Evolutionary conservation across 352 stramenopile species (phyloP).

Genomic region (Phytopythium litorale): DNA sequence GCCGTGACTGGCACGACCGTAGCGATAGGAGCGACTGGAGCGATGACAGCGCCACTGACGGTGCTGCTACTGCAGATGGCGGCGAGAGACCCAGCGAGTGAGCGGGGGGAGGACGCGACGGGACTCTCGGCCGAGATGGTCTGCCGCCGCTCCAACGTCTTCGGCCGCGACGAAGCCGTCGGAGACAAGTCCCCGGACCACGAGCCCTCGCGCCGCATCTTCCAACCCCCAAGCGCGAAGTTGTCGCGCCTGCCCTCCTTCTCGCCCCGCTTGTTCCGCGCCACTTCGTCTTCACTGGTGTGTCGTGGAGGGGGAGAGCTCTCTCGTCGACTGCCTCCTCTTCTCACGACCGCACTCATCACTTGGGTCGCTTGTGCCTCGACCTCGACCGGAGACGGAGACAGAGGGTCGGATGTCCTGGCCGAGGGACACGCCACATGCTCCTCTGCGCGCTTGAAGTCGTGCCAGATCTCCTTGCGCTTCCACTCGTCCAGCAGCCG

Average conservation of each 20-base stretch:
- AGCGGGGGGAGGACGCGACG: slow-evolving; percentile 9
- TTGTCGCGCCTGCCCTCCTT: slow-evolving; percentile 3
- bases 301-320: neutral
- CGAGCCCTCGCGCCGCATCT: slow-evolving; percentile 5
- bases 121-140: slow-evolving; percentile 5
- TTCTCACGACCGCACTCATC: neutral
- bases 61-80: neutral
- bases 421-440: slow-evolving; percentile 23
- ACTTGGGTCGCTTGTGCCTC: neutral
- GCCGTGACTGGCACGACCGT: neutral
- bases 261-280: slow-evolving; percentile 7
- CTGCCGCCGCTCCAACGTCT: slow-evolving; percentile 1
- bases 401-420: slow-evolving; percentile 5
- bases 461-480: slow-evolving; percentile 72
- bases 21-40: neutral
- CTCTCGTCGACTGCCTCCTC: neutral
- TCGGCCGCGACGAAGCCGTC: neutral
- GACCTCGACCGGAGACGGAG: neutral
- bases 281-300: too few species aligned
- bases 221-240: neutral
- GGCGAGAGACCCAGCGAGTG: slow-evolving; percentile 6
- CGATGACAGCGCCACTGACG: neutral
- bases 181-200: neutral
- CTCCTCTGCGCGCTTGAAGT: slow-evolving; percentile 64
- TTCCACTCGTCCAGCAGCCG: slow-evolving; percentile 66